Evolutionary conservation across 108 stramenopile genomes (phyloP), one percentile per base, ranked within the genome.

Genomic region (Nannochloropsis salina): DNA sequence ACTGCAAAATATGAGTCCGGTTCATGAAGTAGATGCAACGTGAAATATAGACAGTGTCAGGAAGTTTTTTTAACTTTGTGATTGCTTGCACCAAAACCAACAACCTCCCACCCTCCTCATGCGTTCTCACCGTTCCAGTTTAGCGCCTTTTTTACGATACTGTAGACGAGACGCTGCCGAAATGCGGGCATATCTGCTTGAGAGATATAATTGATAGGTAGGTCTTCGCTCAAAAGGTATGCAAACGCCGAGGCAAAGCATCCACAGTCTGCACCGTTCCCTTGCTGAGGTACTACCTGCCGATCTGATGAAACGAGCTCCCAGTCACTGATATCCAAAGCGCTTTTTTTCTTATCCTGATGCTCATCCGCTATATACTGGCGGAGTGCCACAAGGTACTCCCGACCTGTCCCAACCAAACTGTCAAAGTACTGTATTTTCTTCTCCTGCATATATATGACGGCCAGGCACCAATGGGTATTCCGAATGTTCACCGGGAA

Each of bases 391-490:
- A 83, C 21, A 10, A 88, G 81, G 44, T 89, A 88, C n/a, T 41
- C 20, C 8, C 80, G 43, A 9, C 92, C 92, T 2, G 44, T 42
- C 41, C 91, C 90, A 4, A 87, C 89, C 90, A 92, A 89, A 45
- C 87, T 88, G 84, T 92, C 92, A 84, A 86, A 92, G 90, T 91
- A 92, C 22, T 87, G 51, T 80, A 92, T 91, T 45, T 88, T 47
- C 88, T 95, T 96, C 84, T 97, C 86, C 80, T 92, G 91, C 93
- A 98, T 93, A 86, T 93, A 94, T 22, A 94, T 94, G 41, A 95
- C 96, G 9, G 94, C 95, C 84, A 93, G 92, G 80, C 95, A 94
- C 98, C 98, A 98, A 90, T 98, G 98, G 89, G 93, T 88, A 83
- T 93, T 92, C 44, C 93, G 91, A 11, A 93, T 85, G 88, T 97